Evolutionary conservation across 805 yeast species (phyloP).

Genomic region (Saturnispora mendoncae): DNA sequence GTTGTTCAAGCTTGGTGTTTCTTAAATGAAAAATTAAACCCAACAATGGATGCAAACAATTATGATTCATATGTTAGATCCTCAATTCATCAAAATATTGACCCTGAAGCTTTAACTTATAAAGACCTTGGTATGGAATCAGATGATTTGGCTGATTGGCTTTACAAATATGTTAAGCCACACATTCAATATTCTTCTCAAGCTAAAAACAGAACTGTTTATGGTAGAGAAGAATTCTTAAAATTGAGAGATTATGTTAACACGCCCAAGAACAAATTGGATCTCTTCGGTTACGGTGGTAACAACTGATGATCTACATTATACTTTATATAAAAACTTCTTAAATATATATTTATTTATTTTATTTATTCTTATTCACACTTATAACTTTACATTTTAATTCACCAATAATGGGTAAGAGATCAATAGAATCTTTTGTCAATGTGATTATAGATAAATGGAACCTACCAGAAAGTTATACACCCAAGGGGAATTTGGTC

Average conservation of each 20-base stretch:
- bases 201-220: conserved; percentile 30
- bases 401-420: background rate
- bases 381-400: background rate
- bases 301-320: conserved; percentile 7
- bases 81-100: conserved; percentile 55
- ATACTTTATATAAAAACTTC: background rate
- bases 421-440: background rate
- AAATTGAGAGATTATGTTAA: conserved; percentile 31
- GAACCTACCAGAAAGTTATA: background rate
- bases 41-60: conserved; percentile 33
- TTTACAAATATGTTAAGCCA: conserved; percentile 36
- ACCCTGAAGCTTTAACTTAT: conserved; percentile 53
- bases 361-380: background rate
- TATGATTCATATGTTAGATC: conserved; percentile 72
- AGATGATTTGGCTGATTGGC: conserved; percentile 41
- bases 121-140: conserved; percentile 63
- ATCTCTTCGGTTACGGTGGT: conserved; percentile 23
- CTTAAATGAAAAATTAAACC: conserved; percentile 39
- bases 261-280: conserved; percentile 28
- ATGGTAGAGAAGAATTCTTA: conserved; percentile 29
- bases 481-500: background rate
- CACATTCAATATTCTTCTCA: conserved; percentile 30
- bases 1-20: conserved; percentile 23
- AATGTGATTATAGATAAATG: background rate
- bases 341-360: conserved; percentile 12